phyloP scores from a whole-genome alignment of 371 early-diverging fungal genomes.

The Chytridium lagenaria region DNA sequence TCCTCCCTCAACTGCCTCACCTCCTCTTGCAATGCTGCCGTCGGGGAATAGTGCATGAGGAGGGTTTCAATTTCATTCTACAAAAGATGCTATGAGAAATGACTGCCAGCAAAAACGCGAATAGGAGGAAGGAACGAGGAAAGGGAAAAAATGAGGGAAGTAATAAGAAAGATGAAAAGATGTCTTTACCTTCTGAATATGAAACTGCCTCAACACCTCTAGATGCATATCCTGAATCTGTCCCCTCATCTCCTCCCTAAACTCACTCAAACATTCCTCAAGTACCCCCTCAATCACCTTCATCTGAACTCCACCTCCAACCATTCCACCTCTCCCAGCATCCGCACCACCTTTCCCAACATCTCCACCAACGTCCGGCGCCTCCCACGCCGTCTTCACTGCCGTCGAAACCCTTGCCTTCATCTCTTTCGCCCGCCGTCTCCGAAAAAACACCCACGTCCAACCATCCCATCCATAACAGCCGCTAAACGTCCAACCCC shows the following conservation, averaged over 20 bases:
- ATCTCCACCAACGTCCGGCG: not conserved
- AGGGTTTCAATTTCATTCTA: slow-evolving; percentile 63
- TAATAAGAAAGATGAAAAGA: slow-evolving; percentile 19
- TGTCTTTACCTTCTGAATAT: slow-evolving; percentile 60
- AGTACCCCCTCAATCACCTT: slow-evolving; percentile 60
- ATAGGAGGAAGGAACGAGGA: too few relatives aligned
- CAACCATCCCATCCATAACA: too few relatives aligned
- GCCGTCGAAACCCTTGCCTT: too few relatives aligned
- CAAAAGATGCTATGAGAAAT: too few relatives aligned
- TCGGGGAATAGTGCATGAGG: slow-evolving; percentile 53
- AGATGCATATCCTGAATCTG: slow-evolving; percentile 73
- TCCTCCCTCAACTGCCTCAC: slow-evolving; percentile 57
- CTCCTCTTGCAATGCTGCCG: slow-evolving; percentile 51
- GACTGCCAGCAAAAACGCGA: too few relatives aligned
- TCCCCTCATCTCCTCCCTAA: slow-evolving; percentile 52
- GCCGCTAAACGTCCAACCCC: too few relatives aligned
- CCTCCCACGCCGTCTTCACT: not conserved
- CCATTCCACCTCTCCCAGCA: not conserved
- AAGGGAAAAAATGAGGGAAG: too few relatives aligned
- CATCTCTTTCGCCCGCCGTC: too few relatives aligned
- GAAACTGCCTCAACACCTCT: slow-evolving; percentile 68
- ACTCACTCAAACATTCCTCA: slow-evolving; percentile 61
- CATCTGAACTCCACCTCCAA: slow-evolving; percentile 23
- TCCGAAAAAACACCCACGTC: too few relatives aligned
- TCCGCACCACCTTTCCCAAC: not conserved